Evolutionary conservation across 176 grass and related monocot genomes (phyloP).

Genomic region (Oryza meridionalis): DNA sequence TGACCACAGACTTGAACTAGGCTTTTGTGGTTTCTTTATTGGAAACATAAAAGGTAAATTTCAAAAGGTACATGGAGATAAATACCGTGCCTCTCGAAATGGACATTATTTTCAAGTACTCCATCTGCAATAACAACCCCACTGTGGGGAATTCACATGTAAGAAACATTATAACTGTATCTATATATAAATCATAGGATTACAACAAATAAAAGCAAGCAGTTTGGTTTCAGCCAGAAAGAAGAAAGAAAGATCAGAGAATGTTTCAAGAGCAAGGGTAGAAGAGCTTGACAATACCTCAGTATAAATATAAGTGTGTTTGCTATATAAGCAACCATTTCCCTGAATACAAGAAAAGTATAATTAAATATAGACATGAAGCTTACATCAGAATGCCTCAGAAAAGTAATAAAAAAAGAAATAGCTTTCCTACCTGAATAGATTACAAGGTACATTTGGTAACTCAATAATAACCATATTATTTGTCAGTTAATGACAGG

Average conservation of each 20-base stretch:
- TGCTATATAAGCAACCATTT: constrained; percentile 98
- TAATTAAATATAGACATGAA: constrained; percentile 24
- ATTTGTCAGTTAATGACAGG: neutral
- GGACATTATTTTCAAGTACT: constrained; percentile 71
- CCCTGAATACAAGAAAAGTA: constrained; percentile 68
- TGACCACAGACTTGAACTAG: neutral
- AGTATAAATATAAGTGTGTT: constrained; percentile 98
- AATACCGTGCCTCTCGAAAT: constrained; percentile 95
- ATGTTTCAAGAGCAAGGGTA: neutral
- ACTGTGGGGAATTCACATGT: constrained; percentile 55
- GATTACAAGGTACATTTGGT: constrained; percentile 12
- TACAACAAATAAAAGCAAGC: constrained; percentile 23
- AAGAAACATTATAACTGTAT: constrained; percentile 30
- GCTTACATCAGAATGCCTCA: constrained; percentile 13
- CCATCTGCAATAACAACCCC: constrained; percentile 99
- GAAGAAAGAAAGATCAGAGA: constrained; percentile 13
- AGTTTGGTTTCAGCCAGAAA: constrained; percentile 1
- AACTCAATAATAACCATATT: neutral
- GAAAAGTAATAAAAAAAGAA: constrained; percentile 18
- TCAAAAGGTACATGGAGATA: constrained; percentile 23
- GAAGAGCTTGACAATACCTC: constrained; percentile 57
- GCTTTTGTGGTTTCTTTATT: neutral
- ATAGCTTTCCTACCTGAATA: neutral
- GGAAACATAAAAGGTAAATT: constrained; percentile 28
- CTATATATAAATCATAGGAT: constrained; percentile 4